Conservation (phyloP, 1,284 basidiomycete genomes). For the Polyporus tsugae region DNA sequence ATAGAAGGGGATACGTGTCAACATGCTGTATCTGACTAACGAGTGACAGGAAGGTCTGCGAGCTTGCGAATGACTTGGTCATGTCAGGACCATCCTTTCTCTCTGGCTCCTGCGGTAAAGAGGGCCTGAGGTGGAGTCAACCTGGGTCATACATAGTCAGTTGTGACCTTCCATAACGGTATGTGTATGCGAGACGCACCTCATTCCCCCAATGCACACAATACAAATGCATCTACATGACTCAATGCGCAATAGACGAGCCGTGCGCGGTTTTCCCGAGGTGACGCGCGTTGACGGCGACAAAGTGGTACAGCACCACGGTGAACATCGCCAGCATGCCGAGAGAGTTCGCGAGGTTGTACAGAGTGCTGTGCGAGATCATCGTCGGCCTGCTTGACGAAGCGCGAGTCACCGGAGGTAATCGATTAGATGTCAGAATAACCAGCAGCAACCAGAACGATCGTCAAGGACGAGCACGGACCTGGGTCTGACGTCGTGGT, state of each 20-base stretch:
- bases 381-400: slow-evolving; percentile 42
- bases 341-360: slow-evolving; percentile 84
- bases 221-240: neutral
- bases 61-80: neutral
- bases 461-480: slow-evolving; percentile 21
- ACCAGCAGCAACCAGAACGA: slow-evolving; percentile 2
- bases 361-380: slow-evolving; percentile 85
- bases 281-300: slow-evolving; percentile 80
- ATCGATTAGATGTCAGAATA: neutral
- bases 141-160: neutral
- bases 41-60: neutral
- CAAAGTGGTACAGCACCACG: slow-evolving; percentile 87
- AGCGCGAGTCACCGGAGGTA: neutral
- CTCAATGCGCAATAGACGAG: slow-evolving; percentile 18
- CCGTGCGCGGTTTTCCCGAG: slow-evolving; percentile 38
- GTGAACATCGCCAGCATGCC: slow-evolving; percentile 86
- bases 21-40: slow-evolving; percentile 3
- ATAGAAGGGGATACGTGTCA: slow-evolving; percentile 1
- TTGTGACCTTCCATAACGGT: neutral
- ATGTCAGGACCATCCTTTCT: no score
- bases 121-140: neutral
- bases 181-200: neutral
- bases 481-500: slow-evolving; percentile 33
- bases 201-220: neutral
- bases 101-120: neutral